Base-by-base conservation (phyloP, 116 monocot genomes). In the Iris pallida region DNA sequence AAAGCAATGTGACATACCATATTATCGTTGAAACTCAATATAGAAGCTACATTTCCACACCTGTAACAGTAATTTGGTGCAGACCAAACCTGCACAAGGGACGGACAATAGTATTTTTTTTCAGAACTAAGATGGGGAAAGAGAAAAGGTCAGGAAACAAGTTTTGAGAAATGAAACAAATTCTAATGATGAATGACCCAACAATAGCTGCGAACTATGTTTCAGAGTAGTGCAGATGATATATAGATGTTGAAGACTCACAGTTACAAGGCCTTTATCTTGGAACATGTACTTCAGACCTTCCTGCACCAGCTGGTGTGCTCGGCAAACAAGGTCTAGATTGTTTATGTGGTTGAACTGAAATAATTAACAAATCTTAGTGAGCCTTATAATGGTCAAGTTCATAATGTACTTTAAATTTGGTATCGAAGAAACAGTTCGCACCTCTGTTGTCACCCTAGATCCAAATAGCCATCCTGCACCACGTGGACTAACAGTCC, bases 391-490 rank as follows among this genome's bases (percentile, higher is more conserved):
- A 30, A 48, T 66, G 59, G 47, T 40, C 4, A 53, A 46, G 2
- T 19, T 63, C 1, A 40, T 41, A 61, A 55, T 6, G 1, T 19
- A 20, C 40, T 51, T 55, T 9, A 70, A 8, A 45, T 49, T n/a
- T 41, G 1, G 46, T 12, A 14, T 5, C 13, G 42, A 64, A 64
- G 55, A 55, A 67, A 40, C 13, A 47, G 19, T 57, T 43, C 17
- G 4, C 72, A 89, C 95, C 86, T 95, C 95, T 7, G 95, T 72
- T 43, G 95, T 95, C 63, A 95, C 95, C 61, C 91, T 73, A 6
- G 95, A 95, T 66, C 95, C 95, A 79, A 95, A 95, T 59, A 95
- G 95, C 95, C 95, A 95, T 15, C 95, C 95, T 16, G 95, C 95
- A 59, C 95, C 95, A 45, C 95, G 85, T 13, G 95, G 95, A 82